Evolutionary conservation across 108 stramenopile genomes (phyloP).

Genomic region (Skeletonema grethae): DNA sequence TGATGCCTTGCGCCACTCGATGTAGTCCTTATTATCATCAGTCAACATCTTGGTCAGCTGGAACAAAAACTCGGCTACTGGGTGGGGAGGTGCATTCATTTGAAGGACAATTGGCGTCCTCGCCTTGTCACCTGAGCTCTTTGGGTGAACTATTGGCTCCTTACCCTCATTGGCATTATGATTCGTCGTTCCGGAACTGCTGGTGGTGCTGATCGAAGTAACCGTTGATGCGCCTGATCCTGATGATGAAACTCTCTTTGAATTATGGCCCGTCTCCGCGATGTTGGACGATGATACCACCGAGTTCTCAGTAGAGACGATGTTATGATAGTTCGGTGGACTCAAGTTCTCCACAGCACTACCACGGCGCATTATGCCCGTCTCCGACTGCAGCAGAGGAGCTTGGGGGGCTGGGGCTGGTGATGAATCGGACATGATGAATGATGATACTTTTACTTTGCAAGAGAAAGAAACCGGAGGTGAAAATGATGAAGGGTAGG

Average conservation of each 20-base stretch:
- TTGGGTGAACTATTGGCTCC: slow-evolving; percentile 2
- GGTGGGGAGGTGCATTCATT: slow-evolving; percentile 39
- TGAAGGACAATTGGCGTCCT: slow-evolving; percentile 22
- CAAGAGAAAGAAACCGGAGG: too few species aligned
- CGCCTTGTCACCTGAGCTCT: not conserved
- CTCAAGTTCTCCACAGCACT: not conserved
- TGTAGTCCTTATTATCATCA: slow-evolving; percentile 82
- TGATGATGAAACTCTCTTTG: not conserved
- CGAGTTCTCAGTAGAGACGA: slow-evolving; percentile 6
- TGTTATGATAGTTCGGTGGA: not conserved
- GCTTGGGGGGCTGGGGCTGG: not conserved
- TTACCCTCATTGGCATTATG: not conserved
- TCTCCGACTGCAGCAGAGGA: not conserved
- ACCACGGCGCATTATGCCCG: not conserved
- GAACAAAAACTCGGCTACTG: slow-evolving; percentile 84
- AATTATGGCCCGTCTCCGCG: not conserved
- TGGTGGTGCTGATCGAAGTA: slow-evolving; percentile 1
- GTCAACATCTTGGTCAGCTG: slow-evolving; percentile 92
- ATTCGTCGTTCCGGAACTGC: not conserved
- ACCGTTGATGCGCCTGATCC: not conserved
- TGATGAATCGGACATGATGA: not conserved
- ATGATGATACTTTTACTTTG: too few species aligned
- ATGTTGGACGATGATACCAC: not conserved
- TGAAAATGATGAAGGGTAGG: too few species aligned
- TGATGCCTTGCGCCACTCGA: slow-evolving; percentile 79